phyloP scores from a whole-genome alignment of 2,329 filamentous ascomycete genomes.

The Diaporthe longicolla region DNA sequence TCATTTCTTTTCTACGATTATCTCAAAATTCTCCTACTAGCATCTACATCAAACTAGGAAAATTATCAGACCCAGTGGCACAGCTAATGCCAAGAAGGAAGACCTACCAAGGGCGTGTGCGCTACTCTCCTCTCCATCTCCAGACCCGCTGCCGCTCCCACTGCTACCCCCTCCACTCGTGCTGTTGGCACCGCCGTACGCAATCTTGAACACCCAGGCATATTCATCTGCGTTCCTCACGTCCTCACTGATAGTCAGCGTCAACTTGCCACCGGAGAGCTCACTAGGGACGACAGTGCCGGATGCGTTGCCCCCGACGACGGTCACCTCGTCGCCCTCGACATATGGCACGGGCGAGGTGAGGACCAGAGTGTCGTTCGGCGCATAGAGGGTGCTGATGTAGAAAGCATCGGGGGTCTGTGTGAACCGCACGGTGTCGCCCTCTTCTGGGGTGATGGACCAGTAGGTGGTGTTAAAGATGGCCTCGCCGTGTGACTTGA shows the following conservation, averaged over 20 bases:
- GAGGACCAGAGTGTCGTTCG: slow-evolving; percentile 57
- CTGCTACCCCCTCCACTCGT: neutral
- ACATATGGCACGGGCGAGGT: slow-evolving; percentile 62
- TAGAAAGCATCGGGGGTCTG: slow-evolving; percentile 68
- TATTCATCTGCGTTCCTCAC: slow-evolving; percentile 54
- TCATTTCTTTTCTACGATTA: too few species aligned
- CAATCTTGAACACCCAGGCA: slow-evolving; percentile 54
- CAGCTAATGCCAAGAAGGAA: neutral
- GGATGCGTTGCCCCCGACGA: slow-evolving; percentile 54
- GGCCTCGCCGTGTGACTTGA: slow-evolving; percentile 65
- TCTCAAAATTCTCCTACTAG: neutral
- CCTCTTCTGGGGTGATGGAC: slow-evolving; percentile 60
- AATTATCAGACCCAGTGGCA: neutral
- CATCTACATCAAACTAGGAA: neutral
- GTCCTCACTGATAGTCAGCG: slow-evolving; percentile 51
- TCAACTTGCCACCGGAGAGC: slow-evolving; percentile 47
- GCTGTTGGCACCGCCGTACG: slow-evolving; percentile 38
- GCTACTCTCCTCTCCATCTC: neutral
- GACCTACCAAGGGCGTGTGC: neutral
- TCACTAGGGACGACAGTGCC: slow-evolving; percentile 45
- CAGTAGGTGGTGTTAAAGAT: slow-evolving; percentile 71
- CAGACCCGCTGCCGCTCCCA: neutral
- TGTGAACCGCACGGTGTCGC: slow-evolving; percentile 64
- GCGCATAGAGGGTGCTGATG: slow-evolving; percentile 60
- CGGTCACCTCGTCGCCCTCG: slow-evolving; percentile 60